These are phyloP conservation scores for Trichoderma afroharzianum DNA, from an alignment of 2,329 filamentous ascomycete genomes.

Conservation along the genomic window DNA sequence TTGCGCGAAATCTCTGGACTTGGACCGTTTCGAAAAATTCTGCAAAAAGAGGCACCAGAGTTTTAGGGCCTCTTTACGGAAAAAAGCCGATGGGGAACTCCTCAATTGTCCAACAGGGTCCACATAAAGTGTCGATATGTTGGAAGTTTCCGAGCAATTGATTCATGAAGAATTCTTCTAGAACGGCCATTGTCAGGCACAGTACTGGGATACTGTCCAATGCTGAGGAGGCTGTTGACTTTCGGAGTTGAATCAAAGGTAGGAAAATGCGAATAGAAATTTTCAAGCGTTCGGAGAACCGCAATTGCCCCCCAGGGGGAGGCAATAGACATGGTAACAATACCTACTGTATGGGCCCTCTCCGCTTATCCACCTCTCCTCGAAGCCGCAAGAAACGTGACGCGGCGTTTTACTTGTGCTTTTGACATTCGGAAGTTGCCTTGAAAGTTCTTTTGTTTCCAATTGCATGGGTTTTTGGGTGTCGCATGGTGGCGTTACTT, in stretches of 20 bases:
- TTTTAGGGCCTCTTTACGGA: neutral
- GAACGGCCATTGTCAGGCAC: neutral
- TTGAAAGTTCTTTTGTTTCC: neutral
- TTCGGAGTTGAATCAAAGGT: neutral
- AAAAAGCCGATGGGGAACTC: neutral
- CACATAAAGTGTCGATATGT: neutral
- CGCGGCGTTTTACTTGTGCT: neutral
- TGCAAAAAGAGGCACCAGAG: slow-evolving; percentile 4
- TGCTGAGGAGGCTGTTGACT: neutral
- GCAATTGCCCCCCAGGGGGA: neutral
- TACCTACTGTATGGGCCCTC: neutral
- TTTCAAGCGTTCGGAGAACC: neutral
- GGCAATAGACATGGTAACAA: neutral
- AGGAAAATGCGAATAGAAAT: neutral
- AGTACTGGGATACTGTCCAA: neutral
- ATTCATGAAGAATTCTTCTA: neutral
- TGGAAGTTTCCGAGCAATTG: neutral
- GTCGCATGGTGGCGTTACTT: neutral
- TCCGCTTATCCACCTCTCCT: slow-evolving; percentile 1
- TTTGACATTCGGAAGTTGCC: neutral
- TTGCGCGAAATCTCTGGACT: neutral
- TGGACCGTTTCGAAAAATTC: slow-evolving; percentile 1
- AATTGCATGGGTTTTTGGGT: neutral
- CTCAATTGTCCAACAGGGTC: neutral
- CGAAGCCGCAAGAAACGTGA: neutral